Base-by-base conservation (phyloP, 768 basidiomycete species). In the Exsudoporus frostii region DNA sequence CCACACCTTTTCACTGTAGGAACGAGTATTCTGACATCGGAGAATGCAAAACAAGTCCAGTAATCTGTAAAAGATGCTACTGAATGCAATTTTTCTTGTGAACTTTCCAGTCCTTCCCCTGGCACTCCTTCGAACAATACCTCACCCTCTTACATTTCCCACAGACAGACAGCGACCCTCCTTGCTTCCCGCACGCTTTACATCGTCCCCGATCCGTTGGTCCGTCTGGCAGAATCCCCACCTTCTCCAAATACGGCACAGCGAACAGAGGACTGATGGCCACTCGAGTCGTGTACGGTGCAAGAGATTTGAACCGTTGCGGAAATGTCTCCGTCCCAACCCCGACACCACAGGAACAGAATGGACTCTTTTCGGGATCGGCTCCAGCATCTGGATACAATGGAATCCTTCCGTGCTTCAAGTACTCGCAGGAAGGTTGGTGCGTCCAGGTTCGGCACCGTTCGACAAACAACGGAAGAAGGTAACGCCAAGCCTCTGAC, bases 391-490 rank as follows among this genome's bases (percentile, higher is more conserved):
- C 71, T 7, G 59, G 52, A 39, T 67, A 65, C 4, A 77, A 65
- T 0, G 81, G 80, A 20, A 80, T 65, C 15, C 14, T 37, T 7
- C 57, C 45, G 51, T 70, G 36, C 44, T 54, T 17, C 17, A 56
- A n/a, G 59, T 83, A 84, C 62, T 80, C 78, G 69, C 84, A 85
- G 17, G 64, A 64, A 3, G 61, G 33, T 15, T 52, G 59, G 60
- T 85, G 83, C 9, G 64, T 59, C 82, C 82, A 84, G 0, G 67
- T 72, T 24, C 80, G 75, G 52, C 81, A 82, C 36, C 80, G 75
- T 60, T 84, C 84, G 3, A 73, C 74, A 29, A 80, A 58, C 7
- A 70, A 68, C 5, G 82, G 82, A 2, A 84, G 62, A 25, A 83
- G 71, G 49, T 76, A 70, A 43, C 76, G 76, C 84, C 82, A 85